These are phyloP conservation scores for Fusarium acutatum DNA, from an alignment of 2,329 filamentous ascomycete species.

Conservation along the genomic window DNA sequence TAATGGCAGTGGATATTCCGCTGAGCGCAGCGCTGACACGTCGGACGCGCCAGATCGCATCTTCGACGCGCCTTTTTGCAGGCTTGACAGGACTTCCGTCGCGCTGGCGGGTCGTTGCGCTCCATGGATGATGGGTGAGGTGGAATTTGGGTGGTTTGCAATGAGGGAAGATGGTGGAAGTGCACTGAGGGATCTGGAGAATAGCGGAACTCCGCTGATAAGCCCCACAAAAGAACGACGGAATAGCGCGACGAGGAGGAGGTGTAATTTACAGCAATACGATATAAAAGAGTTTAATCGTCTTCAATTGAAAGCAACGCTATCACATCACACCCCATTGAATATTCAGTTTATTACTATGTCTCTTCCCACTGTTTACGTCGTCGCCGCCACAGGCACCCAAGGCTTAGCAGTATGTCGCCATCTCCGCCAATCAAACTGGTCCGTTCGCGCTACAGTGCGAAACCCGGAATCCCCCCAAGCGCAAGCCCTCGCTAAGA, in stretches of 20 bases:
- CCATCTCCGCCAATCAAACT: background rate
- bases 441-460: background rate
- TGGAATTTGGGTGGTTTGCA: background rate
- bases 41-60: background rate
- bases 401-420: constrained; percentile 1
- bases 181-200: background rate
- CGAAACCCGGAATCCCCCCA: background rate
- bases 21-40: background rate
- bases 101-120: background rate
- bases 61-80: background rate
- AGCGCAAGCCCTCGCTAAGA: background rate
- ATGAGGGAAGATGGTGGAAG: background rate
- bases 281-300: background rate
- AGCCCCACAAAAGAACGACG: background rate
- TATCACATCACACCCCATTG: fast-evolving
- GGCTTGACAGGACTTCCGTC: background rate
- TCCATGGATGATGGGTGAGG: background rate
- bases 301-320: fast-evolving
- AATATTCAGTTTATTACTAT: fast-evolving
- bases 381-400: background rate
- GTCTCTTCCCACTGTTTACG: background rate
- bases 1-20: background rate
- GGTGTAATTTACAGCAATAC: fast-evolving
- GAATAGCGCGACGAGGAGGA: background rate
- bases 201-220: background rate